Base-by-base conservation (phyloP, 176 grass and related monocot species). In the Tuctoria greenei region DNA sequence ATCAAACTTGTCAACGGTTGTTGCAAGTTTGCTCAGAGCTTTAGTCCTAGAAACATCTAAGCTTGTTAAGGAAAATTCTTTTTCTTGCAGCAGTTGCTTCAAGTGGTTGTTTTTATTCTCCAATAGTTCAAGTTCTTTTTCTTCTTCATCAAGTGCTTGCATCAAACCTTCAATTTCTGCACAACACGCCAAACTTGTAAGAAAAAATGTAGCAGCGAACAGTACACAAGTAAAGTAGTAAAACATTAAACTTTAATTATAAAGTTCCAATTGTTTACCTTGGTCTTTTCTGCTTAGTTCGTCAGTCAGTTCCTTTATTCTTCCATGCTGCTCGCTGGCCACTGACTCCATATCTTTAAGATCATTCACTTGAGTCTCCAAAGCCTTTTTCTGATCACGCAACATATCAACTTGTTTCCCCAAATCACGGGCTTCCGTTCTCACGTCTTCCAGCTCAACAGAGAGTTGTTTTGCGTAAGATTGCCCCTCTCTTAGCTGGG, bases 81-180 rank as follows among this genome's bases (percentile, higher is more conserved):
- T 98, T 81, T 95, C 89, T 69, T 95, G 67, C 54, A 98, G 64
- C 56, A 86, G 79, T 63, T 79, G 86, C 76, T 98, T 81, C 24
- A 94, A 86, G 46, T 86, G 64, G 23, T 86, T 85, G 65, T 42
- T 90, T 80, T 77, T 98, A 61, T 75, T 94, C 63, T 90, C 91
- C 77, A 90, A 69, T 54, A 88, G 73, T 65, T 92, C 91, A 86
- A 94, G 86, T 65, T 95, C 88, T 62, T 85, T 86, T 81, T 98
- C 95, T 91, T 98, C 91, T 85, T 98, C 95, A 61, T 98, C 91
- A 55, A 98, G 89, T 79, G 91, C 95, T 92, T 98, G 91, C 89
- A 95, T 92, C 58, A 98, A 90, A 64, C 89, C 71, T 79, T 98
- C 95, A 58, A 98, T 92, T 78, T 98, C 95, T 98, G 82, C 57